Conservation (phyloP, 2,329 filamentous ascomycete species). For the Xylariaceae sp. region DNA sequence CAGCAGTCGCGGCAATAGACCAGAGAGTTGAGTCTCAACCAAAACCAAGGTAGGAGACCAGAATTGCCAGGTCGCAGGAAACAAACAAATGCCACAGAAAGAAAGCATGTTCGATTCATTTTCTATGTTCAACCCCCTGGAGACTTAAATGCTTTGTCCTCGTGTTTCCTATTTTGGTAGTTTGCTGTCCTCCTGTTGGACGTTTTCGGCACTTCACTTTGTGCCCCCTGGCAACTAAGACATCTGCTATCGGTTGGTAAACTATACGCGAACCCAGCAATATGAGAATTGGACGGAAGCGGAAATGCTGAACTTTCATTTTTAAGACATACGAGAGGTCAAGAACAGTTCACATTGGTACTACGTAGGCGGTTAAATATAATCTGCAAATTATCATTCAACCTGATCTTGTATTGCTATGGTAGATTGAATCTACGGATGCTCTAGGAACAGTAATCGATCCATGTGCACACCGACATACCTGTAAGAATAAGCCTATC, state of each 20-base stretch:
- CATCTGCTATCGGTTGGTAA: not conserved
- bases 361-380: too few species aligned
- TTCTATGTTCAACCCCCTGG: constrained; percentile 7
- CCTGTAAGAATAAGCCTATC: too few species aligned
- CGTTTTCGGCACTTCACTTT: constrained; percentile 12
- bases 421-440: too few species aligned
- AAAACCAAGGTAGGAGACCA: too few species aligned
- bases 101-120: not conserved
- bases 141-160: constrained; percentile 13
- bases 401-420: too few species aligned
- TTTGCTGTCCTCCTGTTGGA: not conserved
- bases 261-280: not conserved
- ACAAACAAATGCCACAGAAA: not conserved
- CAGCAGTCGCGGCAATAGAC: too few species aligned
- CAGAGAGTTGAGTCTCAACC: too few species aligned
- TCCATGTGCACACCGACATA: too few species aligned
- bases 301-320: not conserved
- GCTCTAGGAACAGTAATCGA: too few species aligned
- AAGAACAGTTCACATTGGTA: too few species aligned
- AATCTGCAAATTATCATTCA: too few species aligned
- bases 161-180: constrained; percentile 4
- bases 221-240: constrained; percentile 7
- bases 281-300: constrained; percentile 3
- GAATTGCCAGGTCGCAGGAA: not conserved
- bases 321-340: too few species aligned